phyloP scores from a whole-genome alignment of 352 stramenopile genomes.

The Pythium coloratum region DNA sequence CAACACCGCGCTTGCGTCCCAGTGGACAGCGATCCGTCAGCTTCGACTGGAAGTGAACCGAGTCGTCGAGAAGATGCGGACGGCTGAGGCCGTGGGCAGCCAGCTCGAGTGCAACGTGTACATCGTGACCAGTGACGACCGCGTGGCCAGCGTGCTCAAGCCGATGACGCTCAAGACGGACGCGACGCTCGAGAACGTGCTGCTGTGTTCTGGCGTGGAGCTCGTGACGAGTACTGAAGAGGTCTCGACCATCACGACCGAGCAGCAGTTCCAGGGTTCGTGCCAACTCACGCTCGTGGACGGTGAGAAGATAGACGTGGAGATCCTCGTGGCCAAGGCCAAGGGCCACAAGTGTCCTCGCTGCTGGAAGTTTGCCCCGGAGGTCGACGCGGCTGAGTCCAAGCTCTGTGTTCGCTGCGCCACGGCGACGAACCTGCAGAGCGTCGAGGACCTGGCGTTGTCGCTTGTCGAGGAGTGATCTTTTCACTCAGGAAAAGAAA shows the following conservation, averaged over 20 bases:
- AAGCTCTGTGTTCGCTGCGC: conserved; percentile 59
- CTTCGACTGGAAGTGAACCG: conserved; percentile 86
- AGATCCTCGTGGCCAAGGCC: conserved; percentile 58
- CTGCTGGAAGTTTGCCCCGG: conserved; percentile 83
- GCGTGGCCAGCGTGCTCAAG: conserved; percentile 44
- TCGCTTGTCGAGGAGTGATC: conserved; percentile 42
- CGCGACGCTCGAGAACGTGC: conserved; percentile 59
- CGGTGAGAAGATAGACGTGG: conserved; percentile 43
- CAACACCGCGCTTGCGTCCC: conserved; percentile 52
- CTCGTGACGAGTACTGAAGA: conserved; percentile 34
- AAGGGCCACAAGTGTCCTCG: conserved; percentile 85
- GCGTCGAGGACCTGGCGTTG: conserved; percentile 46
- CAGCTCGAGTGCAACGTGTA: conserved; percentile 78
- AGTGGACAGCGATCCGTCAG: conserved; percentile 88
- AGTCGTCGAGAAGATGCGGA: conserved; percentile 71
- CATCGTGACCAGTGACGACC: conserved; percentile 36
- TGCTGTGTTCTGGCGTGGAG: conserved; percentile 67
- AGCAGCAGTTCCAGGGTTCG: conserved; percentile 28
- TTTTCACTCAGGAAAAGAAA: not conserved
- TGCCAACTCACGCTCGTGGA: conserved; percentile 35
- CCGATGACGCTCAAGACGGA: conserved; percentile 61
- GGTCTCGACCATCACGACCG: conserved; percentile 1
- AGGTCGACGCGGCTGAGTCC: conserved; percentile 56
- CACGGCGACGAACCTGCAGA: conserved; percentile 44
- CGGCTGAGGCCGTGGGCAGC: conserved; percentile 51